phyloP scores from a whole-genome alignment of 805 yeast species.

The Yarrowia keelungensis region DNA sequence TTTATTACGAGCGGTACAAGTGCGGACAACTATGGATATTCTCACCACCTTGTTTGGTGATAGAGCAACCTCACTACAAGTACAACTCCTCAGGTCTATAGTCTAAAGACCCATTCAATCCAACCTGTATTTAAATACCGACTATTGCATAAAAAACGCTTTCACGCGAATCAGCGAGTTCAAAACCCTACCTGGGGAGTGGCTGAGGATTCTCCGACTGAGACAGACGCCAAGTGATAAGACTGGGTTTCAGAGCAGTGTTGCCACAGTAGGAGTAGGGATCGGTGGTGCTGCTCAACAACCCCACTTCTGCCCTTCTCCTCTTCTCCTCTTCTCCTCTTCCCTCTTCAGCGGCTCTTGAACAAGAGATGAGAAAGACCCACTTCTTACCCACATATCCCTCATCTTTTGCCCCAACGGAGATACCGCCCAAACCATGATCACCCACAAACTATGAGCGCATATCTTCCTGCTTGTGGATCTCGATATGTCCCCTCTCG shows the following conservation, averaged over 20 bases:
- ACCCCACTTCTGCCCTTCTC: neutral
- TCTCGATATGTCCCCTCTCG: conserved; percentile 7
- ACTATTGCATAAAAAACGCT: conserved; percentile 11
- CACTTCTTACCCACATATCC: neutral
- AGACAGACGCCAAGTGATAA: neutral
- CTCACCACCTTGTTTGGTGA: too few relatives aligned
- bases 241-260: neutral
- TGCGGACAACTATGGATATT: too few relatives aligned
- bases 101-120: neutral
- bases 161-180: neutral
- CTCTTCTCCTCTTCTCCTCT: too few relatives aligned
- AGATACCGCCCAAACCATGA: neutral
- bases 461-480: neutral
- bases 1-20: neutral
- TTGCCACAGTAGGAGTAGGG: too few relatives aligned
- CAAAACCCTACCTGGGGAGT: neutral
- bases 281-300: neutral
- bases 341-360: neutral
- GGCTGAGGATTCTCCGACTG: conserved; percentile 1
- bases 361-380: neutral
- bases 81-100: too few relatives aligned
- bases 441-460: conserved; percentile 1
- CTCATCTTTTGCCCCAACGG: too few relatives aligned
- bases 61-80: neutral
- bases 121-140: conserved; percentile 28